Evolutionary conservation across 2,329 filamentous ascomycete species (phyloP).

Genomic region (Hirsutella minnesotensis): DNA sequence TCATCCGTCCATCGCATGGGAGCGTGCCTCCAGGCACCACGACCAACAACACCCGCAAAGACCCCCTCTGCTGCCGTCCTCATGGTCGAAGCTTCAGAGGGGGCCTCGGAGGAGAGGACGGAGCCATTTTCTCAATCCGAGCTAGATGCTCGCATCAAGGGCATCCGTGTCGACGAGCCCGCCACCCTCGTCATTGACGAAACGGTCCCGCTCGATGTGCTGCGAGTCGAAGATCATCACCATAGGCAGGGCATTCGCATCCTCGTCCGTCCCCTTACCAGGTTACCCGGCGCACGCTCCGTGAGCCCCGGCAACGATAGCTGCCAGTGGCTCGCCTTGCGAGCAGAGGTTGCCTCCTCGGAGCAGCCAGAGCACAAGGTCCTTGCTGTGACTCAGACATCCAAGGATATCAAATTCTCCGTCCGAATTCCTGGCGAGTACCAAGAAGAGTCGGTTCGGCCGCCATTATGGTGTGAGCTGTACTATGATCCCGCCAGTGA

Average conservation of each 20-base stretch:
- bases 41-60: no score
- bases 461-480: slow-evolving; percentile 46
- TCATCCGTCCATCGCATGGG: no score
- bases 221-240: slow-evolving; percentile 38
- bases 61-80: slow-evolving; percentile 2
- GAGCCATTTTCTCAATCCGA: slow-evolving; percentile 47
- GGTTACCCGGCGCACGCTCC: slow-evolving; percentile 37
- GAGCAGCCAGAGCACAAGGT: slow-evolving; percentile 44
- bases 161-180: slow-evolving; percentile 31
- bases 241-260: slow-evolving; percentile 45
- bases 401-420: slow-evolving; percentile 47
- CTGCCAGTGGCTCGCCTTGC: slow-evolving; percentile 44
- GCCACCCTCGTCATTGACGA: slow-evolving; percentile 24
- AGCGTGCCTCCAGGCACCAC: no score
- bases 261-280: slow-evolving; percentile 41
- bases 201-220: slow-evolving; percentile 40
- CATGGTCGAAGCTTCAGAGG: slow-evolving; percentile 34
- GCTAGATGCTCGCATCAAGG: slow-evolving; percentile 36
- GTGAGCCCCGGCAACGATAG: slow-evolving; percentile 45
- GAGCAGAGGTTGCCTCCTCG: slow-evolving; percentile 38
- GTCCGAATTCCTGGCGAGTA: slow-evolving; percentile 41
- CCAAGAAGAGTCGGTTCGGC: slow-evolving; percentile 28
- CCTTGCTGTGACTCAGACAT: slow-evolving; percentile 47
- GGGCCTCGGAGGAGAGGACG: slow-evolving; percentile 38
- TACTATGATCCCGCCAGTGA: slow-evolving; percentile 50